Evolutionary conservation across 306 rosid species (phyloP), one percentile per base, ranked within the genome.

Genomic region (Hippophae gyantsensis): DNA sequence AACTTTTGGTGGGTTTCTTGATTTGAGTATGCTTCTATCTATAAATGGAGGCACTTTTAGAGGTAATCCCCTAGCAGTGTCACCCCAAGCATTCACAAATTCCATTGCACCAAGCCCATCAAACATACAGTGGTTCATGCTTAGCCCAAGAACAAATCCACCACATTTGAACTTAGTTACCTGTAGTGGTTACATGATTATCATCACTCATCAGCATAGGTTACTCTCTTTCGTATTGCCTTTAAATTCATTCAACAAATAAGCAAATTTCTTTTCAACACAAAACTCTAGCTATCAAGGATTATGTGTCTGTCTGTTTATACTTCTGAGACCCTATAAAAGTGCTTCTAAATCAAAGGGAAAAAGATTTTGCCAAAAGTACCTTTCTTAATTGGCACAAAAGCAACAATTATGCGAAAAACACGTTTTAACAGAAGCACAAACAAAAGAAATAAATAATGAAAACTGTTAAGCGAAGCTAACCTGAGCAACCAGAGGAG

Each of bases 111-210:
- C 62, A 40, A 89, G 11, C 48, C 97, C 97, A 63, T 86, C 97
- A 38, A 57, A 63, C 94, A 82, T 80, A 38, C 88, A 74, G 13
- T 86, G 95, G 75, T 74, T 84, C 70, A 77, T 6, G 70, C 69
- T 43, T 48, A 89, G 12, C 47, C 94, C 95, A 52, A 89, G 50
- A 8, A 66, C 80, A 59, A 89, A 82, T 54, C 94, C 97, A 14
- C 97, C 95, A 38, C 97, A 89, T 69, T 74, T 84, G 72, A 89
- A 84, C 66, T 68, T 86, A 8, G 94, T 86, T 69, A 89, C 84
- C 94, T 84, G 68, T 6, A 65, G 74, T 57, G 26, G 13, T 43
- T 2, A 42, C 1, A 40, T 62, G 40, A 8, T 18, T 18, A 18
- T 18, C 23, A 18, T 18, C 23, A 18, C 23, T 18, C 23, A 18